Base-by-base conservation (phyloP, 2,329 filamentous ascomycete genomes). In the Botrytis paeoniae region DNA sequence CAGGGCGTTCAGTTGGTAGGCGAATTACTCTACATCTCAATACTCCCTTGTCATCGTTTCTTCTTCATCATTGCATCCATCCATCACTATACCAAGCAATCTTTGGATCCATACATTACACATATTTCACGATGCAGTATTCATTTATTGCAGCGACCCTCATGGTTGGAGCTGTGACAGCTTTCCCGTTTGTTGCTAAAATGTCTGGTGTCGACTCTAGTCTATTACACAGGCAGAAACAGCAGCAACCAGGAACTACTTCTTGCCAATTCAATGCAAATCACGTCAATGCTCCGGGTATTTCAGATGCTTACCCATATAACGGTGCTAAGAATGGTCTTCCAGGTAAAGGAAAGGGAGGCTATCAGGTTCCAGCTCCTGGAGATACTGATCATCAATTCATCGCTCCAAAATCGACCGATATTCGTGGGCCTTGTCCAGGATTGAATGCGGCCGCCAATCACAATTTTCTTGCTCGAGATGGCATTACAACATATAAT, bases 391-490 rank as follows among this genome's bases (percentile, higher is more conserved):
- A 72, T 12, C 77, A 79, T 73, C 45, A 75, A 57, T 80, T 78
- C 59, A 69, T 74, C 12, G 72, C 69, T n/a, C 43, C 69, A 7
- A 63, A 51, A 18, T 16, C 43, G 22, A 71, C 66, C 29, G 76
- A 76, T 37, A 45, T 73, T 12, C 71, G 74, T 32, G 73, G 76
- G 16, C 76, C 76, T 22, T 83, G 82, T 74, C 82, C 82, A 0
- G 82, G 82, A 48, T 76, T 84, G 39, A 84, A 84, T 74, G 81
- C 82, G 12, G 74, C 84, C n/a, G 82, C 82, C 68, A 84, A 83
- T 70, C 82, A 84, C 76, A 81, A 78, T 22, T 83, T 83, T 70
- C 81, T 83, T 51, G 79, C 80, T 37, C 81, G 79, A 20, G 79
- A 81, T 75, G 82, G 82, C 29, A 76, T 83, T 35, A 73, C 75